phyloP scores from a whole-genome alignment of 1,284 basidiomycete species.

The Anthracocystis walkeri region DNA sequence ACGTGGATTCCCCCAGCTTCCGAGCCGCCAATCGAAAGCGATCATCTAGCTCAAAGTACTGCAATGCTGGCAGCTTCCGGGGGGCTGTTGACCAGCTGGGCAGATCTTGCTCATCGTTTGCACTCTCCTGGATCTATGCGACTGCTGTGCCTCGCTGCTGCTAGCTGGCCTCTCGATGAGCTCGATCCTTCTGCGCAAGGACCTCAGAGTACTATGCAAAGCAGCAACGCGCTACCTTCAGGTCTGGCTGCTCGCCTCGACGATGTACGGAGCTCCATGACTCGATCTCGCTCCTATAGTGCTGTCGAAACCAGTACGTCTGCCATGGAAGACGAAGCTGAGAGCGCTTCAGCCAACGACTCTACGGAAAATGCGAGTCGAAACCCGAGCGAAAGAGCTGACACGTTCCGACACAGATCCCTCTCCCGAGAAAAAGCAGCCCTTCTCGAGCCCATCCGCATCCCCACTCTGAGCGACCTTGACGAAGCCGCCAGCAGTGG shows the following conservation, averaged over 20 bases:
- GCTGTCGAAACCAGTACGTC: neutral
- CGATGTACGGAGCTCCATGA: neutral
- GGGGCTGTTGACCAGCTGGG: conserved; percentile 7
- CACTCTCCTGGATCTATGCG: conserved; percentile 30
- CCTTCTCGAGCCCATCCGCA: conserved; percentile 5
- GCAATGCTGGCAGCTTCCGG: neutral
- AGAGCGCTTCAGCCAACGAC: neutral
- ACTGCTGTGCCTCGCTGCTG: conserved; percentile 27
- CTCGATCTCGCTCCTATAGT: conserved; percentile 4
- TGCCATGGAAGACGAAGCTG: neutral
- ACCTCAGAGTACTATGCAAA: neutral
- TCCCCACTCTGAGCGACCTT: neutral
- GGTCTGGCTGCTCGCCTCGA: neutral
- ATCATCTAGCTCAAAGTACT: neutral
- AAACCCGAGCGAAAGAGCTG: neutral
- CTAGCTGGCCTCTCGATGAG: neutral
- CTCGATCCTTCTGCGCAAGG: neutral
- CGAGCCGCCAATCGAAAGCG: neutral
- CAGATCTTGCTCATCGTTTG: conserved; percentile 16
- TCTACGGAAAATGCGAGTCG: neutral
- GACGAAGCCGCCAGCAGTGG: neutral
- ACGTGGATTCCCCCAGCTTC: neutral
- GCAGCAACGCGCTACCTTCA: neutral
- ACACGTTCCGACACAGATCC: neutral
- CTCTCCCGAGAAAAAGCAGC: neutral